phyloP scores from a whole-genome alignment of 108 stramenopile species.

The Fragilaria crotonensis region DNA sequence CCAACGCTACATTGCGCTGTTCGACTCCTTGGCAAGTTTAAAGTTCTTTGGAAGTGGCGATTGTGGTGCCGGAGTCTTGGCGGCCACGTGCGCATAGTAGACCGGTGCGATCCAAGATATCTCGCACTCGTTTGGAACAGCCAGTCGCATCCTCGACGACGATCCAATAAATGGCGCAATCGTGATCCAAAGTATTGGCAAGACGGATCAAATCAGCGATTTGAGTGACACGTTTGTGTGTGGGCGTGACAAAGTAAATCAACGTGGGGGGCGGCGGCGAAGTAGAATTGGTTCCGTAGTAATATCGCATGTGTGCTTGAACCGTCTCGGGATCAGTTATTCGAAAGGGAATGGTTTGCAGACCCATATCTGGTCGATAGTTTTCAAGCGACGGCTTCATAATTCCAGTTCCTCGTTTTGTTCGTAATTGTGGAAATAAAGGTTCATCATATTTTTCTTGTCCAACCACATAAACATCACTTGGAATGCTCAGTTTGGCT shows the following conservation, averaged over 20 bases:
- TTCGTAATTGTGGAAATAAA: too few relatives aligned
- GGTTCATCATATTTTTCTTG: too few relatives aligned
- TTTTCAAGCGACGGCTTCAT: too few relatives aligned
- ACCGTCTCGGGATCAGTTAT: too few relatives aligned
- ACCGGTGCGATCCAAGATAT: conserved; percentile 3
- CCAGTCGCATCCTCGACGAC: conserved; percentile 9
- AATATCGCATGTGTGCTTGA: too few relatives aligned
- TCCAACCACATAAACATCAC: too few relatives aligned
- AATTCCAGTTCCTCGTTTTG: too few relatives aligned
- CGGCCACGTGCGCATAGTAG: conserved; percentile 7
- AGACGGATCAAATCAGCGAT: conserved; percentile 6
- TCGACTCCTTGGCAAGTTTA: conserved; percentile 2
- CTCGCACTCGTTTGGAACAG: conserved; percentile 8
- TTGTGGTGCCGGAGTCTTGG: not conserved
- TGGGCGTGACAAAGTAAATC: conserved; percentile 18
- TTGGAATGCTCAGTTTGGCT: too few relatives aligned
- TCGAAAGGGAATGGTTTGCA: too few relatives aligned
- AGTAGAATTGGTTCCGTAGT: too few relatives aligned
- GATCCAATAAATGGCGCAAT: conserved; percentile 12
- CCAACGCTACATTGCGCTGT: conserved; percentile 14
- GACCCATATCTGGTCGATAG: too few relatives aligned
- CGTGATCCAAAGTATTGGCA: conserved; percentile 2
- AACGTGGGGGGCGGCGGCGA: too few relatives aligned
- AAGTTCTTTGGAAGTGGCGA: not conserved
- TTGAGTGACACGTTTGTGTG: conserved; percentile 12